Conservation (phyloP, 2,329 filamentous ascomycete species). For the Cercospora beticola region DNA sequence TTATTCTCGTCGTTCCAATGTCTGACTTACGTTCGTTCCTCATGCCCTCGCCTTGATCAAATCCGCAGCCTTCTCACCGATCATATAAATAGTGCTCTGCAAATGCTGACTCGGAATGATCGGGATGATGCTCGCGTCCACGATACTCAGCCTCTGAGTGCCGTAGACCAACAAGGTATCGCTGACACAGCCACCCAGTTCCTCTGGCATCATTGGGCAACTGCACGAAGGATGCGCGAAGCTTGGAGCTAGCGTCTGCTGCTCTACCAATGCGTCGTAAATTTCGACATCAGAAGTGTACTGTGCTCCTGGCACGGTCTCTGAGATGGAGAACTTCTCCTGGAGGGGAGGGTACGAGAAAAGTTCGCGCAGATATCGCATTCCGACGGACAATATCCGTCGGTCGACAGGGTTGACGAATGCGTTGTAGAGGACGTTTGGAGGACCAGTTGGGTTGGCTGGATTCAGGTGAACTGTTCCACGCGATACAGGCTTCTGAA, state of each 20-base stretch:
- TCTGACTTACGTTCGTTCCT: neutral
- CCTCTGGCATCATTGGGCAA: constrained; percentile 40
- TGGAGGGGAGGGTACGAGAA: constrained; percentile 12
- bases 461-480: constrained; percentile 31
- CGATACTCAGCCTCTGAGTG: constrained; percentile 27
- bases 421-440: constrained; percentile 34
- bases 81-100: constrained; percentile 33
- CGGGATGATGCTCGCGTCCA: constrained; percentile 34
- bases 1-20: too few species aligned
- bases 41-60: constrained; percentile 23
- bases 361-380: constrained; percentile 1
- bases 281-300: constrained; percentile 17
- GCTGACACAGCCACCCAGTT: constrained; percentile 28
- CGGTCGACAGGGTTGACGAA: constrained; percentile 22
- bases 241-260: constrained; percentile 8
- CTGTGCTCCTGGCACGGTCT: constrained; percentile 1
- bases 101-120: constrained; percentile 34
- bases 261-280: constrained; percentile 17
- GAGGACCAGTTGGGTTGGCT: constrained; percentile 19
- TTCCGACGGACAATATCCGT: constrained; percentile 5
- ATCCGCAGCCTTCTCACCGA: constrained; percentile 34
- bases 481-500: constrained; percentile 27
- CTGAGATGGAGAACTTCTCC: constrained; percentile 11
- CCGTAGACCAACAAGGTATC: constrained; percentile 32
- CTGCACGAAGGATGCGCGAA: constrained; percentile 31